Percentiles rank a stretch among this genome's conserved stretches.
Evolutionary conservation across 2,329 filamentous ascomycete genomes (phyloP).

Genomic region (Aspergillus sp.): DNA sequence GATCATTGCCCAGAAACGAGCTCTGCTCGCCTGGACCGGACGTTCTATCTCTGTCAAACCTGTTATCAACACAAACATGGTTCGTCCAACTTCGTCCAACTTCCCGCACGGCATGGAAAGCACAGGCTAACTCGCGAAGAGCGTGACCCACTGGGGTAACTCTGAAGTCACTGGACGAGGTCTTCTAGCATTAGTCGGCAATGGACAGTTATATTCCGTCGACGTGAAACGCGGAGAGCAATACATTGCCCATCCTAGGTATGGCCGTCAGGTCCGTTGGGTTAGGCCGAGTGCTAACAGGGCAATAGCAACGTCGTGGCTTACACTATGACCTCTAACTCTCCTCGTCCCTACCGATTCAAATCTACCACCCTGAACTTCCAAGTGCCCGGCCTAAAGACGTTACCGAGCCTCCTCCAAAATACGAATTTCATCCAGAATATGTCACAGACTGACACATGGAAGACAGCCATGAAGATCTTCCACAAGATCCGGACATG

Average conservation of each 20-base stretch:
- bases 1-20: conserved; percentile 82
- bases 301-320: conserved; percentile 70
- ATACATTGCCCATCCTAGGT: conserved; percentile 78
- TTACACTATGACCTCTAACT: conserved; percentile 68
- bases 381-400: conserved; percentile 62
- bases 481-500: conserved; percentile 67
- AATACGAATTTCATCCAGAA: conserved; percentile 66
- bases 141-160: conserved; percentile 83
- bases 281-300: not conserved
- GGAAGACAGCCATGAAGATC: conserved; percentile 60
- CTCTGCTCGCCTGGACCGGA: conserved; percentile 93
- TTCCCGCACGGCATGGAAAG: not conserved
- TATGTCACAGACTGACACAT: conserved; percentile 64
- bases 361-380: conserved; percentile 67
- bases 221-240: conserved; percentile 75
- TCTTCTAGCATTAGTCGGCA: conserved; percentile 73
- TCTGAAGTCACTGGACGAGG: conserved; percentile 83
- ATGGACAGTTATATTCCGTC: conserved; percentile 84
- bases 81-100: conserved; percentile 33
- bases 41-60: conserved; percentile 73
- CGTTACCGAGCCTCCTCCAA: conserved; percentile 58
- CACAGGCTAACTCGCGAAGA: conserved; percentile 41
- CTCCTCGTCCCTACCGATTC: conserved; percentile 79
- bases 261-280: conserved; percentile 8
- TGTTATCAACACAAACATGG: conserved; percentile 65